Conservation (phyloP, 257 asterid genomes). For the Jasminum sambac region DNA sequence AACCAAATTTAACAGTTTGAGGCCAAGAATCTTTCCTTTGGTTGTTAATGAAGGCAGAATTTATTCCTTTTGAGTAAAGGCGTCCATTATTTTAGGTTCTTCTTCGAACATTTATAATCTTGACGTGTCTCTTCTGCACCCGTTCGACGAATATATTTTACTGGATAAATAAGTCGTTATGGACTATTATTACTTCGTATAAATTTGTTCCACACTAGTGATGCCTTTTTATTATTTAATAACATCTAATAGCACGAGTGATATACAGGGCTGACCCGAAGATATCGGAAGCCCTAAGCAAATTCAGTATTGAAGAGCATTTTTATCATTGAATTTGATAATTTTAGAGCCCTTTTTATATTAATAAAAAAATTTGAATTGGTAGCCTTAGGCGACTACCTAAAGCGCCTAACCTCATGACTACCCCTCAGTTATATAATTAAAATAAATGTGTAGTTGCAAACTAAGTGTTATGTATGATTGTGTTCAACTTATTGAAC, state of each 20-base stretch:
- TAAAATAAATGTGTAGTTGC: too few relatives aligned
- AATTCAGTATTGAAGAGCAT: too few relatives aligned
- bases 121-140: background rate
- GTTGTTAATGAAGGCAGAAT: conserved; percentile 48
- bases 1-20: conserved; percentile 23
- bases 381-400: too few relatives aligned
- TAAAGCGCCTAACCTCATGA: too few relatives aligned
- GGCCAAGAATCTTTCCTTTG: conserved; percentile 51
- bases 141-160: background rate
- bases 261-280: background rate
- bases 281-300: too few relatives aligned
- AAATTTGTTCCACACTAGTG: too few relatives aligned
- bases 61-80: conserved; percentile 30
- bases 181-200: too few relatives aligned
- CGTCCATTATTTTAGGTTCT: background rate
- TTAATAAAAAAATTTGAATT: too few relatives aligned
- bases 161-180: background rate
- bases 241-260: background rate
- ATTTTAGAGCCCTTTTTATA: too few relatives aligned
- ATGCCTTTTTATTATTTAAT: background rate
- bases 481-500: background rate
- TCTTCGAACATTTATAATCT: background rate
- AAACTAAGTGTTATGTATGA: background rate
- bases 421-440: too few relatives aligned
- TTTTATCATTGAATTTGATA: too few relatives aligned